A percentile compares a stretch with the other conserved stretches of the same genome.
Conservation (phyloP, 2,329 filamentous ascomycete species). For the Penicillium crustosum region DNA sequence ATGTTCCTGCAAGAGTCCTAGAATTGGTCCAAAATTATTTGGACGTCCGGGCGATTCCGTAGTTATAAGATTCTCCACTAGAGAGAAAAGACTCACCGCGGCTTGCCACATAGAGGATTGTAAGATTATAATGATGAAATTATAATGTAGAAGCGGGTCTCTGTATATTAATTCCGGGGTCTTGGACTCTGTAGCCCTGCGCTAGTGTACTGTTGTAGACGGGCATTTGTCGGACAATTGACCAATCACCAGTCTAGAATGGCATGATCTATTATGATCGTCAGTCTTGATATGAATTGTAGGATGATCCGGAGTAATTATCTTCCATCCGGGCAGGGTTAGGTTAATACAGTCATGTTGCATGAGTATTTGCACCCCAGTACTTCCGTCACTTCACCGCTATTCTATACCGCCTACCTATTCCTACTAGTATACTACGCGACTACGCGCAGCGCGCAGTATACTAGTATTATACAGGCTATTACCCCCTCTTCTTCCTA, state of each 20-base stretch:
- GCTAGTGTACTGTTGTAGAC: constrained; percentile 5
- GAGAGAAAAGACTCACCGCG: constrained; percentile 20
- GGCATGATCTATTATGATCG: constrained; percentile 23
- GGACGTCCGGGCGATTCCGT: background rate
- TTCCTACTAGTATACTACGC: too few species aligned
- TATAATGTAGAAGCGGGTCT: background rate
- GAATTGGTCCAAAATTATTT: background rate
- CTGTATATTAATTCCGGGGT: background rate
- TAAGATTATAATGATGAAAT: background rate
- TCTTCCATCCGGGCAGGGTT: background rate
- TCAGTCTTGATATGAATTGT: background rate
- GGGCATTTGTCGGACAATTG: constrained; percentile 31
- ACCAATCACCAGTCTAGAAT: constrained; percentile 24
- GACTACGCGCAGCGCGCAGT: too few species aligned
- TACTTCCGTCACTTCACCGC: too few species aligned
- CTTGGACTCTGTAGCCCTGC: too few species aligned
- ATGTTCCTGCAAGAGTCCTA: background rate
- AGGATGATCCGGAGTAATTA: background rate
- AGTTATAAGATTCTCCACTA: constrained; percentile 15
- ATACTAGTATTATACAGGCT: too few species aligned
- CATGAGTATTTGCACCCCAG: too few species aligned
- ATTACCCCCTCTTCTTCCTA: too few species aligned
- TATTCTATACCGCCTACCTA: too few species aligned
- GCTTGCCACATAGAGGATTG: background rate
- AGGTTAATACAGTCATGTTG: too few species aligned